These are phyloP conservation scores for Thelonectria olida DNA, from an alignment of 2,329 filamentous ascomycete species.

Conservation along the genomic window DNA sequence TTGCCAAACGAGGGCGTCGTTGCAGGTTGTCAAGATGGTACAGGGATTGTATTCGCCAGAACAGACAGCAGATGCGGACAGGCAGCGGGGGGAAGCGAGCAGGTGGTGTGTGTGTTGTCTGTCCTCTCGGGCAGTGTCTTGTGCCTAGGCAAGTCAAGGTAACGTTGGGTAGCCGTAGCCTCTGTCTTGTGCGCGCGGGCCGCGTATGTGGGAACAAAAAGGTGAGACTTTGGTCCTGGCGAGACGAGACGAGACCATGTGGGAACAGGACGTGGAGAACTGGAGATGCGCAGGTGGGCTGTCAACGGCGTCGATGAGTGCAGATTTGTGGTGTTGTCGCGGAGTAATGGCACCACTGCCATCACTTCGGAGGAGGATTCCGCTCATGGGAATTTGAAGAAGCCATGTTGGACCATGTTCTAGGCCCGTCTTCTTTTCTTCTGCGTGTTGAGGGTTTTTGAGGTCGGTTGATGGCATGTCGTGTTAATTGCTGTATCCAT, in stretches of 20 bases:
- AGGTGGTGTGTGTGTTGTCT: conserved; percentile 1
- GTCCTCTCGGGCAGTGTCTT: background rate
- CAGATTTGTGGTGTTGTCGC: conserved; percentile 33
- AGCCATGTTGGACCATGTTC: conserved; percentile 1
- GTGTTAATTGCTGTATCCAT: background rate
- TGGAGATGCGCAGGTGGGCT: conserved; percentile 16
- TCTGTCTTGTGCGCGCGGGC: background rate
- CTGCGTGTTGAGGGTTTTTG: background rate
- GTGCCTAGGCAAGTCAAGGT: background rate
- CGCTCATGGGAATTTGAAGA: background rate
- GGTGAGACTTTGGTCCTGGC: background rate
- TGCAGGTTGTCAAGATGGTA: conserved; percentile 8
- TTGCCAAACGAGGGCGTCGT: conserved; percentile 1
- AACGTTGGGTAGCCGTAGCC: background rate
- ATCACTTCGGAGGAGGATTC: background rate
- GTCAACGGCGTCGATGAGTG: conserved; percentile 3
- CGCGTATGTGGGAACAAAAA: conserved; percentile 2
- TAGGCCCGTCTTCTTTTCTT: background rate
- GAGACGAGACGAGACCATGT: conserved; percentile 4
- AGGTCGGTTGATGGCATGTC: background rate
- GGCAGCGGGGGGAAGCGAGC: background rate
- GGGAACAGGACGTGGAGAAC: conserved; percentile 13
- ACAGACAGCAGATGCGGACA: background rate
- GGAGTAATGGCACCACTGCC: conserved; percentile 32
- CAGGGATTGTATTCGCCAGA: background rate